Evolutionary conservation across 805 yeast genomes (phyloP).

Genomic region (Ogataea ramenticola): DNA sequence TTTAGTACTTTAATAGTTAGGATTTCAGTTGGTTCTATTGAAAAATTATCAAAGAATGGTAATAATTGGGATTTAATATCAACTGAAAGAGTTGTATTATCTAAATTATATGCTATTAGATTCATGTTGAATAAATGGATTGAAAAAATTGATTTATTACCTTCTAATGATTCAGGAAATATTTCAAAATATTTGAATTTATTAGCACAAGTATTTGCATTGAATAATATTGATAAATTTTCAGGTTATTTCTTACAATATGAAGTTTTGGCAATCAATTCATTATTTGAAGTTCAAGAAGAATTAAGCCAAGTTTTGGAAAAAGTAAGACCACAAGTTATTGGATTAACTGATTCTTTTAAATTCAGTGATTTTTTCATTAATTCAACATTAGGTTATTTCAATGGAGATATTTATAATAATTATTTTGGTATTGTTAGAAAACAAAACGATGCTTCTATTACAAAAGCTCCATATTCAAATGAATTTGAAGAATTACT

Average conservation of each 20-base stretch:
- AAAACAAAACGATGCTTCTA: slow-evolving; percentile 38
- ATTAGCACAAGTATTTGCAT: slow-evolving; percentile 56
- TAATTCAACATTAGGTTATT: slow-evolving; percentile 75
- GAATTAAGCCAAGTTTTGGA: slow-evolving; percentile 40
- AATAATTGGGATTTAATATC: slow-evolving; percentile 41
- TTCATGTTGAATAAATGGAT: slow-evolving; percentile 37
- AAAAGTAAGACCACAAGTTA: slow-evolving; percentile 56
- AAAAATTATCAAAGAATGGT: slow-evolving; percentile 25
- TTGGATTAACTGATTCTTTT: slow-evolving; percentile 80
- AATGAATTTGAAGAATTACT: slow-evolving; percentile 29
- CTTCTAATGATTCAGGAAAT: slow-evolving; percentile 25
- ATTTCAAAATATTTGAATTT: slow-evolving; percentile 43
- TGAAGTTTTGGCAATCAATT: slow-evolving; percentile 44
- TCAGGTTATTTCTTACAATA: slow-evolving; percentile 66
- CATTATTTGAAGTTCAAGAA: slow-evolving; percentile 34
- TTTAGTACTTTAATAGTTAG: slow-evolving; percentile 34
- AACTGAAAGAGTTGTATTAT: slow-evolving; percentile 35
- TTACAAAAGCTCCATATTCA: slow-evolving; percentile 56
- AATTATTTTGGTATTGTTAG: slow-evolving; percentile 60
- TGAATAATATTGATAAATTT: slow-evolving; percentile 60
- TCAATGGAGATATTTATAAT: slow-evolving; percentile 77
- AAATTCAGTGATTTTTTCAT: slow-evolving; percentile 73
- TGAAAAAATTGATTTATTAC: slow-evolving; percentile 24
- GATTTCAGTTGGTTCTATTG: slow-evolving; percentile 25
- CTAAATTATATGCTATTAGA: slow-evolving; percentile 45